Evolutionary conservation across 257 asterid species (phyloP), one percentile per base, ranked within the genome.

Genomic region (Vinca minor): DNA sequence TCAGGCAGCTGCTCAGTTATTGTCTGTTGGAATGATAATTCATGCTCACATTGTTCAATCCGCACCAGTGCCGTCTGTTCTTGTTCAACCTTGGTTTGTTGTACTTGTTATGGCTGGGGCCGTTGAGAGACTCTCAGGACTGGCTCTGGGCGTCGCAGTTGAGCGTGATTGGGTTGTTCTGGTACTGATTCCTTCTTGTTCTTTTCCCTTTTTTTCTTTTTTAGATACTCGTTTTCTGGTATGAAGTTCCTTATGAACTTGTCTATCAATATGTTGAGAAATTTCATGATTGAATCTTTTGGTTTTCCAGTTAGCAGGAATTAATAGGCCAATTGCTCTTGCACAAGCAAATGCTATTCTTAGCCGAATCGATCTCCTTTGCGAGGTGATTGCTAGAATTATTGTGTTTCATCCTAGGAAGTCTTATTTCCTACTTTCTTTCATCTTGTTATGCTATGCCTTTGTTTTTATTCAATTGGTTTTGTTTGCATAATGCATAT

Each of bases 131-230:
- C 89, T 92, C 68, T 84, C 91, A 69, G 97, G 98, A 52, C 75
- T 92, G 74, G 91, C 94, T 69, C 77, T 87, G 69, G 98, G 98
- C 68, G 97, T 92, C 71, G 94, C 97, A 13, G 78, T 79, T 80
- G 96, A 92, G 80, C 98, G 98, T 71, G 98, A 92, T 76, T 89
- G 97, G 97, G 88, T 89, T 78, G 96, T 92, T 74, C 69, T 89
- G 98, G 96, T 92, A 80, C 25, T 62, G 36, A 68, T 38, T 67
- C 65, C 39, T 44, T 56, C 59, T n/a, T n/a, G n/a, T n/a, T n/a
- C 61, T 29, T 61, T 20, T 63, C 32, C 45, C 32, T 11, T 48
- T 59, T 59, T 29, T 31, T 65, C 46, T 56, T 66, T 15, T 44
- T 42, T 18, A 55, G 26, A 67, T 57, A 46, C 17, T 50, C 62